phyloP scores from a whole-genome alignment of 2,329 filamentous ascomycete genomes.

The Celoporthe dispersa region DNA sequence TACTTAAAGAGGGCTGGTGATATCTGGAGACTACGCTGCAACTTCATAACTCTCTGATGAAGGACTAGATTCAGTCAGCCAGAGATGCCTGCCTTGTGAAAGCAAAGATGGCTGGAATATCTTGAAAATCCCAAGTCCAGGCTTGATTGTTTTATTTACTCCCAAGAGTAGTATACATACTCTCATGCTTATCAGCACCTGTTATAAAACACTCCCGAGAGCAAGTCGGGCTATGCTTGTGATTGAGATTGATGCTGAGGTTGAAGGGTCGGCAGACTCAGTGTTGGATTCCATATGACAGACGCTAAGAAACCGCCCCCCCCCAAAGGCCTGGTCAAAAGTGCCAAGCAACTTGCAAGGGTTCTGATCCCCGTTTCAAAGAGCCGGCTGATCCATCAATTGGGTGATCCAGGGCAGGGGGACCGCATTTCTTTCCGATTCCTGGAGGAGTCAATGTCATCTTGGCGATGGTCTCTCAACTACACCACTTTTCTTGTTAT shows the following conservation, averaged over 20 bases:
- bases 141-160: background rate
- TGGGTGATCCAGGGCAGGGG: conserved; percentile 3
- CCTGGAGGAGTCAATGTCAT: conserved; percentile 5
- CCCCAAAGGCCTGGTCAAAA: background rate
- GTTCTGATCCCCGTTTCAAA: background rate
- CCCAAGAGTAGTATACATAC: background rate
- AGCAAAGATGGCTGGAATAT: background rate
- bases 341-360: conserved; percentile 7
- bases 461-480: conserved; percentile 9
- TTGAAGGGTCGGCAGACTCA: background rate
- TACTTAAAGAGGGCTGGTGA: no score
- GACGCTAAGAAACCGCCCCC: background rate
- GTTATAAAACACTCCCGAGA: background rate
- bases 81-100: background rate
- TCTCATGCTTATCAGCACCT: background rate
- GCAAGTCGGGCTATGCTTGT: background rate
- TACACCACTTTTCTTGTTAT: conserved; percentile 8
- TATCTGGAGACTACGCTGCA: background rate
- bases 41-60: background rate
- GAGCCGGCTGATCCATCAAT: conserved; percentile 7
- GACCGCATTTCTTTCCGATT: conserved; percentile 14
- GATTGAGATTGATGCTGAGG: background rate
- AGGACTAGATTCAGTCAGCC: background rate
- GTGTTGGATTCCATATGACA: background rate
- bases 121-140: background rate